phyloP scores from a whole-genome alignment of 2,329 filamentous ascomycete genomes.

The Cryoendolithus antarcticus region DNA sequence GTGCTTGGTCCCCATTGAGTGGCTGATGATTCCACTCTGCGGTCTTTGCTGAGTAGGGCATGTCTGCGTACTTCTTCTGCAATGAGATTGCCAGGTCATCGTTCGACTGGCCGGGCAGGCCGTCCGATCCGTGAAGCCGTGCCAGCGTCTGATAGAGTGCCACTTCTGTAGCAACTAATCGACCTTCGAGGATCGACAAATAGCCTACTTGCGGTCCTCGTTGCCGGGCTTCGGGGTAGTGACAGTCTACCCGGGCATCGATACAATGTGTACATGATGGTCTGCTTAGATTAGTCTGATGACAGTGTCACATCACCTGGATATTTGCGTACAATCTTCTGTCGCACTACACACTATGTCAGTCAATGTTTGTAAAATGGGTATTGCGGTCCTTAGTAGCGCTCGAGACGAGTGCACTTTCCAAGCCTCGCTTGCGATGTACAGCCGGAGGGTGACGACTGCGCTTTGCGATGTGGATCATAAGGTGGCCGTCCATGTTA shows the following conservation, averaged over 20 bases:
- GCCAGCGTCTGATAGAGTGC: conserved; percentile 5
- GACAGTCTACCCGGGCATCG: conserved; percentile 4
- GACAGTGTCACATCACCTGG: background rate
- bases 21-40: conserved; percentile 6
- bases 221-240: conserved; percentile 5
- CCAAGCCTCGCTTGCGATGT: background rate
- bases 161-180: conserved; percentile 4
- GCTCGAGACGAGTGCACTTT: background rate
- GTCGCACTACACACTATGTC: background rate
- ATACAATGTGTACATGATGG: conserved; percentile 7
- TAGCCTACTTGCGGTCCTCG: conserved; percentile 6
- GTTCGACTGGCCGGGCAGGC: background rate
- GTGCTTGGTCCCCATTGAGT: conserved; percentile 3
- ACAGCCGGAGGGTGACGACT: no score
- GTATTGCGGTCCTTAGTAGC: background rate
- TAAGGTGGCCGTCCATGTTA: background rate
- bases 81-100: conserved; percentile 3
- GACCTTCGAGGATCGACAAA: conserved; percentile 4
- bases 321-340: background rate
- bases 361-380: background rate
- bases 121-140: background rate
- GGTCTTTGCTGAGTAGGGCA: conserved; percentile 6
- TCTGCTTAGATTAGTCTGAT: background rate
- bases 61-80: conserved; percentile 3
- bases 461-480: background rate